Base-by-base conservation (phyloP, 2,329 filamentous ascomycete genomes). In the Sporothrix curviconia region DNA sequence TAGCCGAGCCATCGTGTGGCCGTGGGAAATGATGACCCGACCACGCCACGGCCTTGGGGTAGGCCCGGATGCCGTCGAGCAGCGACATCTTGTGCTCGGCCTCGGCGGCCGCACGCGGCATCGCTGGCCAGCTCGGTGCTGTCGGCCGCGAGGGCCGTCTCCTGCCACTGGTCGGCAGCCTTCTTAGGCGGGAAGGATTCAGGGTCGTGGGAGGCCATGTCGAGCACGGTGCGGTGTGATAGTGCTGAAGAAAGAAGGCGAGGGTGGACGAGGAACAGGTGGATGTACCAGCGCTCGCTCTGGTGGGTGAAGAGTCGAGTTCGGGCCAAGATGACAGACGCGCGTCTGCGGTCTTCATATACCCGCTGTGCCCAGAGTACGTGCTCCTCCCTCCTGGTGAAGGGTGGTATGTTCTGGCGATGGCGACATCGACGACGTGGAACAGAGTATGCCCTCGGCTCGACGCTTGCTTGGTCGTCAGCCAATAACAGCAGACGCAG, bases 1-100 rank as follows among this genome's bases (percentile, higher is more conserved):
- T 56, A 56, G 7, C 55, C 55, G 28, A n/a, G 50, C 55, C 55
- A 56, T 56, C 3, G 46, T 56, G 46, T 56, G 3, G 43, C 43
- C 22, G 43, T 49, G n/a, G 11, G 43, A 56, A 15, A 56, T 49
- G 17, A 49, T 15, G 30, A 50, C n/a, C 44, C 4, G 55, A 56
- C 55, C 55, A 56, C 9, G 17, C 44, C 25, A 56, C 55, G 28
- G 55, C 40, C 12, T 36, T 36, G 12, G 49, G 49, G 15, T 52
- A 52, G 9, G 49, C 49, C n/a, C 22, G 19, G 22, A 52, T 34
- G 49, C 49, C 49, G 15, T 52, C 34, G 19, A 34, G 7, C 36
- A 52, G 14, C 14, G 49, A 52, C 49, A 52, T 52, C 24, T 52
- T 39, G 49, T 52, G 49, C 49, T 52, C 49, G 1, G 49, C 49